phyloP scores from a whole-genome alignment of 1,284 basidiomycete genomes.

The Gymnopus androsaceus region DNA sequence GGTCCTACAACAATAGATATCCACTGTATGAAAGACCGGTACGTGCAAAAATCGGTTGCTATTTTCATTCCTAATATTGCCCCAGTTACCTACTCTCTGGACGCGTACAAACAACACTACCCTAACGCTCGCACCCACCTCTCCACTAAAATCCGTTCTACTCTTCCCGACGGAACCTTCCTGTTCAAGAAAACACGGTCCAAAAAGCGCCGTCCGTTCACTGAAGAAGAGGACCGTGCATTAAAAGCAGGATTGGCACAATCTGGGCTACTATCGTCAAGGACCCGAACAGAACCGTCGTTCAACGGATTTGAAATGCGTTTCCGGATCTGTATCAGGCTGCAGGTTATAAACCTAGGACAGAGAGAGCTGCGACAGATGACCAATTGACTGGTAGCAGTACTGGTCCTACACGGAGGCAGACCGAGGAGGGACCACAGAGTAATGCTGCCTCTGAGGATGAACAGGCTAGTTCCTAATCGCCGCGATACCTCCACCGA shows the following conservation, averaged over 20 bases:
- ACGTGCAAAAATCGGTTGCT: no score
- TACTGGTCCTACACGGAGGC: conserved; percentile 47
- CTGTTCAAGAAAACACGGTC: conserved; percentile 81
- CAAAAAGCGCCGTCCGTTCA: conserved; percentile 85
- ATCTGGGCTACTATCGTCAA: conserved; percentile 89
- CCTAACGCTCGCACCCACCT: conserved; percentile 90
- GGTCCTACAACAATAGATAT: conserved; percentile 77
- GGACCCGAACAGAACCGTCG: conserved; percentile 81
- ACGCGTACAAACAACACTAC: conserved; percentile 88
- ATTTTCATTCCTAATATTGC: no score
- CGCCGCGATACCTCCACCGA: no score
- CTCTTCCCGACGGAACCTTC: conserved; percentile 76
- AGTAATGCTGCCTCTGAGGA: conserved; percentile 72
- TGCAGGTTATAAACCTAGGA: conserved; percentile 82
- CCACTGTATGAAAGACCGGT: conserved; percentile 93
- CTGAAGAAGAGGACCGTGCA: conserved; percentile 83
- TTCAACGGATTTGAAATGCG: conserved; percentile 88
- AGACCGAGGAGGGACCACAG: conserved; percentile 72
- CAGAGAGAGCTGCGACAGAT: conserved; percentile 67
- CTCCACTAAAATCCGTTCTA: conserved; percentile 76
- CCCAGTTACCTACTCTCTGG: conserved; percentile 91
- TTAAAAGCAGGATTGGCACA: conserved; percentile 85
- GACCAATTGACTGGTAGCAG: conserved; percentile 52
- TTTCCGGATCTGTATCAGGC: conserved; percentile 85
- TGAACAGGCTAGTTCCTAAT: no score